Evolutionary conservation across 179 eudicot genomes (phyloP), one percentile per base, ranked within the genome.

Genomic region (Spergularia azorica): DNA sequence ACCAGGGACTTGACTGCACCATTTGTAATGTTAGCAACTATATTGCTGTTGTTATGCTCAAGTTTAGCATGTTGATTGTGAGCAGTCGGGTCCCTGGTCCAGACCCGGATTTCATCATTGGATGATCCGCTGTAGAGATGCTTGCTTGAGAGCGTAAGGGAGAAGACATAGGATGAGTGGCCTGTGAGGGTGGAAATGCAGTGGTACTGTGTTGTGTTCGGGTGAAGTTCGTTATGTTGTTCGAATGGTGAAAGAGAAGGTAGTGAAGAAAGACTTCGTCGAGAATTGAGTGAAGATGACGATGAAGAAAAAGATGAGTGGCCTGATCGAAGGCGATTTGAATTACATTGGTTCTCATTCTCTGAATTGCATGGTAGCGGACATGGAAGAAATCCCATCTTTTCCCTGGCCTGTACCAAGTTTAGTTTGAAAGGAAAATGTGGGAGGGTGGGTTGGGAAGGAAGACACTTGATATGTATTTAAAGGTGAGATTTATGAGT

Each of bases 1-100:
- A 77, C 89, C 13, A 91, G 46, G 39, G 91, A 78, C 20, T 91
- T 91, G 48, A 89, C 90, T 3, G 96, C 92, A 63, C 96, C 95
- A n/a, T 79, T 87, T 65, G 94, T 87, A 3, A 84, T 6, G 8
- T 43, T 77, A 10, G 83, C 76, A 50, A 79, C 83, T 12, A 39
- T 77, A 72, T 75, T 78, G 20, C 9, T 65, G 51, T 16, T 77
- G 8, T 67, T 55, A n/a, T 71, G 83, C 51, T 72, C 68, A 4
- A n/a, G 32, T 58, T 55, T 39, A 16, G 17, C 20, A 32, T n/a
- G 56, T 16, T 46, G 13, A 7, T 76, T 38, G 41, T 77, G 66
- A 9, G 74, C 77, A 14, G 79, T 75, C 1, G 76, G 75, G 63
- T 84, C 79, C 1, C 73, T 72, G 56, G 76, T 72, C 88, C 90